Evolutionary conservation across 2,329 filamentous ascomycete species (phyloP).

Genomic region (Harringtonia aguacate): DNA sequence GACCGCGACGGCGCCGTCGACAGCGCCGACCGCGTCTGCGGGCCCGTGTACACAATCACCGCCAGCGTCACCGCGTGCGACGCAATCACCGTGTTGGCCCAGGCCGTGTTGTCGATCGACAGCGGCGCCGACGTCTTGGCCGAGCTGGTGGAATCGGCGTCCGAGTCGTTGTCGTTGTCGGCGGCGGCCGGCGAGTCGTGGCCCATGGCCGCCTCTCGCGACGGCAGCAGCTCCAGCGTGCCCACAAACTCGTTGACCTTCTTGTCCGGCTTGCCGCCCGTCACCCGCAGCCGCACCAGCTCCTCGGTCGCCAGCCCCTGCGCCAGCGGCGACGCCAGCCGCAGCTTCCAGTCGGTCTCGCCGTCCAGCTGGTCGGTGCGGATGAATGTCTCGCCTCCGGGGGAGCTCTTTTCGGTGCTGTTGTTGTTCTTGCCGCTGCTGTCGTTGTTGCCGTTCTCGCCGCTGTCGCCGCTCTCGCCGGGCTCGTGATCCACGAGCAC

Average conservation of each 20-base stretch:
- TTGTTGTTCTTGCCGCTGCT: conserved; percentile 11
- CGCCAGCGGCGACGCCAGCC: conserved; percentile 75
- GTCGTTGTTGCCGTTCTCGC: conserved; percentile 12
- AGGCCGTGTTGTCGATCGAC: conserved; percentile 93
- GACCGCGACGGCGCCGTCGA: conserved; percentile 87
- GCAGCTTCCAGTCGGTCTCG: conserved; percentile 97
- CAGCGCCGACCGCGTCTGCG: conserved; percentile 85
- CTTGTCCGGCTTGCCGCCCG: conserved; percentile 81
- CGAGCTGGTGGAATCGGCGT: too few relatives aligned
- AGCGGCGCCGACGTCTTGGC: conserved; percentile 45
- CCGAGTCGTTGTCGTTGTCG: conserved; percentile 22
- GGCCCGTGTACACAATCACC: conserved; percentile 87
- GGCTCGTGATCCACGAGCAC: conserved; percentile 2
- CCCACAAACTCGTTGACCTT: conserved; percentile 93
- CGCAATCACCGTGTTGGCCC: conserved; percentile 95
- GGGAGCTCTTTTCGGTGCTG: conserved; percentile 16
- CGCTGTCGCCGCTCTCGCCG: conserved; percentile 13
- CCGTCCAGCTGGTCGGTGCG: conserved; percentile 94
- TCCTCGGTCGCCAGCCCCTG: conserved; percentile 67
- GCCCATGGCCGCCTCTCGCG: conserved; percentile 33
- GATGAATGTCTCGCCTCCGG: conserved; percentile 87
- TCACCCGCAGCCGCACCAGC: conserved; percentile 58
- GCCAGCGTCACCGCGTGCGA: conserved; percentile 84
- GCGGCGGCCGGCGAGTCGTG: neutral
- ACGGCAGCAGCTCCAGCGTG: conserved; percentile 65